Evolutionary conservation across 225 moss, liverwort and hornwort genomes (phyloP), one percentile per base, ranked within the genome.

Genomic region (Pseudoscleropodium purum): DNA sequence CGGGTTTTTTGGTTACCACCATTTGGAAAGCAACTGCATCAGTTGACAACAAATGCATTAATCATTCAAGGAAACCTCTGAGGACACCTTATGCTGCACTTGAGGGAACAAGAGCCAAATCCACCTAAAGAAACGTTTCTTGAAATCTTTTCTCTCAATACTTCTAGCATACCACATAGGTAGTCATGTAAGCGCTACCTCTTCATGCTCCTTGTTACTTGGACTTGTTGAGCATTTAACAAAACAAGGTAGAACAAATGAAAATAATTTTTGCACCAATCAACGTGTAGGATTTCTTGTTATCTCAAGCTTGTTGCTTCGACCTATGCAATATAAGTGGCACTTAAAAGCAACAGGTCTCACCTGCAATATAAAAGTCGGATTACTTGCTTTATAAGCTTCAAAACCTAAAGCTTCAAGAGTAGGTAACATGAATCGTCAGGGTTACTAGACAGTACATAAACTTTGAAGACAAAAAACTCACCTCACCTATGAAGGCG

Each of bases 401-500:
- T 80, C 64, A 49, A 31, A 56, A 91, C 51, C 89, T 88, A 54
- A 81, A 83, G 77, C 65, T 51, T 67, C 67, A 64, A 54, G 75
- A 74, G 47, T 52, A 75, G 18, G 59, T 43, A 36, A 23, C 76
- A 52, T 11, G 30, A 88, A 78, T 18, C 49, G 30, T 61, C 66
- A 74, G 34, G 82, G 45, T 54, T 82, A 75, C 66, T 59, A 47
- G 49, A 59, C 25, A 81, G n/a, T 65, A 67, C 56, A 66, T 39
- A 29, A n/a, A 79, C 65, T 41, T 84, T 65, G 52, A 81, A 88
- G 82, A 75, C 66, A 41, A 85, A 37, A 45, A 70, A 89, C 90
- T 90, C 86, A 99, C 98, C 96, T 99, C 91, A 84, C 96, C 98
- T 91, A 99, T 85, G 84, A 94, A 90, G 89, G 97, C 96, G 77